Evolutionary conservation across 2,329 filamentous ascomycete genomes (phyloP).

Genomic region (Teratosphaeria nubilosa): DNA sequence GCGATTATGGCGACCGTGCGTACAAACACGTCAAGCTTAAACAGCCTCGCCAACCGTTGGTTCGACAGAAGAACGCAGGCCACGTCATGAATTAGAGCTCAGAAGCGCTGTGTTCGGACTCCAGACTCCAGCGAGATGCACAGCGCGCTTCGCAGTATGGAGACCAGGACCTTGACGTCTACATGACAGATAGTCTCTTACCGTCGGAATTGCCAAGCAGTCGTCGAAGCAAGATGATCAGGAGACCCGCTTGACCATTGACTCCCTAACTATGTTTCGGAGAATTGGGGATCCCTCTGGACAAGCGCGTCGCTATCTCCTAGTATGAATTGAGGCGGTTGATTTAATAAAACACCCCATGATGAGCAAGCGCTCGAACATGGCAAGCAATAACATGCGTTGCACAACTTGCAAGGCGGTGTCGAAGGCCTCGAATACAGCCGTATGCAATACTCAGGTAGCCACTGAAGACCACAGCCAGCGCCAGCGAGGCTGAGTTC

Average conservation of each 20-base stretch:
- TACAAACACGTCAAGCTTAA: too few relatives aligned
- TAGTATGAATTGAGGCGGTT: background rate
- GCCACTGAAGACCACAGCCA: background rate
- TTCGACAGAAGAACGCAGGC: too few relatives aligned
- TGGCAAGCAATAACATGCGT: background rate
- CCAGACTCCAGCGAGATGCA: too few relatives aligned
- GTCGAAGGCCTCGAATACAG: background rate
- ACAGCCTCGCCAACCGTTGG: too few relatives aligned
- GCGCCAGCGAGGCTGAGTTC: background rate
- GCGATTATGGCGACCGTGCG: too few relatives aligned
- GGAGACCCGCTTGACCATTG: too few relatives aligned
- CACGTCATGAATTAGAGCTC: too few relatives aligned
- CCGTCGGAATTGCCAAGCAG: background rate
- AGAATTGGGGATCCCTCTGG: background rate
- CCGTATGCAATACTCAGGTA: background rate
- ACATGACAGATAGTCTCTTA: background rate
- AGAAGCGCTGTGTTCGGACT: too few relatives aligned
- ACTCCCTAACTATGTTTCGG: background rate
- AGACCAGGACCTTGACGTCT: background rate
- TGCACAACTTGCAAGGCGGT: background rate
- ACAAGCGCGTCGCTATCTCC: background rate
- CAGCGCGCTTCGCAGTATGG: too few relatives aligned
- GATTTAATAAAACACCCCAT: background rate
- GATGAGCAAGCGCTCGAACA: background rate
- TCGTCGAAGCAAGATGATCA: too few relatives aligned